These are phyloP conservation scores for Paxillus rubicundulus DNA, from an alignment of 768 basidiomycete species.

Conservation along the genomic window DNA sequence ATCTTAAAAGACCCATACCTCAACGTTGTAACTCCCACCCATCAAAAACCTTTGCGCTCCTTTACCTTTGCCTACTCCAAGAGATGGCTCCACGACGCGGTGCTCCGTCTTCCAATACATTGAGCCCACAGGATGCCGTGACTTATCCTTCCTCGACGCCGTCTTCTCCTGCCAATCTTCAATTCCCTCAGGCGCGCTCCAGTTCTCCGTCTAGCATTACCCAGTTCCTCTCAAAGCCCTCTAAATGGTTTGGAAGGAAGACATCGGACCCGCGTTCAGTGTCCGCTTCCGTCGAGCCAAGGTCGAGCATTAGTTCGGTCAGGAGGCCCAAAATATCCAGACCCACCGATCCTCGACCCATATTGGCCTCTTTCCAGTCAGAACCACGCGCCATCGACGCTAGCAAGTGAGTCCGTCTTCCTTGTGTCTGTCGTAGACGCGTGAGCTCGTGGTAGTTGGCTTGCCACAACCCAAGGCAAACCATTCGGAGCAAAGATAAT, in stretches of 20 bases:
- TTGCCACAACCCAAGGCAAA: neutral
- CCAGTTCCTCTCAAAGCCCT: conserved; percentile 62
- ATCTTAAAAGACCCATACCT: neutral
- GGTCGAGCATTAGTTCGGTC: conserved; percentile 46
- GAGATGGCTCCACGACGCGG: conserved; percentile 53
- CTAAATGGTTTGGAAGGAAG: conserved; percentile 70
- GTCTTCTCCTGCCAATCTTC: conserved; percentile 35
- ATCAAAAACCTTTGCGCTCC: conserved; percentile 13
- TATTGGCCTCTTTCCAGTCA: conserved; percentile 44
- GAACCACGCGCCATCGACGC: conserved; percentile 51
- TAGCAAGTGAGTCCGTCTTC: conserved; percentile 46
- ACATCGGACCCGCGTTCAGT: conserved; percentile 50
- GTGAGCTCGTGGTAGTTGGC: neutral
- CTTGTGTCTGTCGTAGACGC: neutral
- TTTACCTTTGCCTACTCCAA: neutral
- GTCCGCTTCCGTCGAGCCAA: conserved; percentile 41
- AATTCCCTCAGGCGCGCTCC: conserved; percentile 49
- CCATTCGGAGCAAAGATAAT: neutral
- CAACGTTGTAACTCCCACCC: conserved; percentile 1
- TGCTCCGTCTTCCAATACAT: conserved; percentile 36
- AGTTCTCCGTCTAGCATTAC: conserved; percentile 64
- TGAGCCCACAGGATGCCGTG: conserved; percentile 38
- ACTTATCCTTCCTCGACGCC: conserved; percentile 20
- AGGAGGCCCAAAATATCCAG: conserved; percentile 81
- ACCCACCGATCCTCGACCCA: conserved; percentile 79